phyloP scores from a whole-genome alignment of 192 early-diverging fungal genomes.

The Entomortierella parvispora region DNA sequence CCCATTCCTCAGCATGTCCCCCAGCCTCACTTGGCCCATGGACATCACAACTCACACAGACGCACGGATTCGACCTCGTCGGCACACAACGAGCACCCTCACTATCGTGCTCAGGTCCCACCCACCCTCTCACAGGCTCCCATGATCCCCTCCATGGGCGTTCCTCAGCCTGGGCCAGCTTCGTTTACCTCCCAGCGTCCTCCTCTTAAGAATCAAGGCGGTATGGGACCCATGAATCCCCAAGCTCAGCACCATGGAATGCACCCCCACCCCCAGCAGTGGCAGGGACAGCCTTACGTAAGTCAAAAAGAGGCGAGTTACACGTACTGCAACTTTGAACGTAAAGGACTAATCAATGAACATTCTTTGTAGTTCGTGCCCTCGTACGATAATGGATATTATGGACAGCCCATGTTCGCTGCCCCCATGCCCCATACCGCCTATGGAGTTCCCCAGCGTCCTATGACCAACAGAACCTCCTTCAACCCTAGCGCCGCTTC shows the following conservation, averaged over 20 bases:
- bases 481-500: constrained; percentile 23
- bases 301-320: neutral
- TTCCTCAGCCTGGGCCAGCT: constrained; percentile 42
- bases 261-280: constrained; percentile 29
- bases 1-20: constrained; percentile 34
- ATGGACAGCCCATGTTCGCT: constrained; percentile 40
- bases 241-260: constrained; percentile 25
- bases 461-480: constrained; percentile 26
- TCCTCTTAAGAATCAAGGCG: constrained; percentile 30
- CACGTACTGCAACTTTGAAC: too few species aligned
- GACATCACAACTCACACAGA: constrained; percentile 32
- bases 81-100: constrained; percentile 50
- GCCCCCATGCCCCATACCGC: constrained; percentile 41
- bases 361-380: constrained; percentile 22
- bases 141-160: constrained; percentile 50
- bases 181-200: constrained; percentile 30
- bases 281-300: constrained; percentile 23
- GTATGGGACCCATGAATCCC: constrained; percentile 40
- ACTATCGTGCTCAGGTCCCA: constrained; percentile 49
- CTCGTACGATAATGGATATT: constrained; percentile 17
- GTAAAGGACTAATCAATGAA: too few species aligned
- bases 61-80: constrained; percentile 49
- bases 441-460: constrained; percentile 41
- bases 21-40: constrained; percentile 33
- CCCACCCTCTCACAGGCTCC: constrained; percentile 27